phyloP scores from a whole-genome alignment of 441 rosid species.

The Theobroma grandiflorum region DNA sequence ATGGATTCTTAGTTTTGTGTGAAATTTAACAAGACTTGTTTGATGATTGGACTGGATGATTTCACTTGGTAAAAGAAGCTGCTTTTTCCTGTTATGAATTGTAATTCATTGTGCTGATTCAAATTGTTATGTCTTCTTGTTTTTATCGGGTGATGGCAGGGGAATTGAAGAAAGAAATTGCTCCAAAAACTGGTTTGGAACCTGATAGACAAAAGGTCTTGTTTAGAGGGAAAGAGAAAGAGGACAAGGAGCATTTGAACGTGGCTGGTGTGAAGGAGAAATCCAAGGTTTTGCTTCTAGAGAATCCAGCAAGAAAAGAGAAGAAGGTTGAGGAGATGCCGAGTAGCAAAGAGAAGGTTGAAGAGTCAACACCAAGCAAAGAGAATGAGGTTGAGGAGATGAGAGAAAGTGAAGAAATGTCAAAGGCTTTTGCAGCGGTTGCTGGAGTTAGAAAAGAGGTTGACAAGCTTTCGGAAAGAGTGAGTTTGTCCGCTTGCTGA shows the following conservation, averaged over 20 bases:
- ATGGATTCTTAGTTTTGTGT: not conserved
- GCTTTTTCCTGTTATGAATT: not conserved
- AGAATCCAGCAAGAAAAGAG: constrained; percentile 40
- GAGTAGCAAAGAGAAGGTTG: constrained; percentile 35
- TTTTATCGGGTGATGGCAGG: constrained; percentile 43
- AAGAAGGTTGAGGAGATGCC: constrained; percentile 41
- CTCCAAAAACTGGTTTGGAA: constrained; percentile 51
- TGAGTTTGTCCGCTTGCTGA: constrained; percentile 31
- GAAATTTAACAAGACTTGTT: not conserved
- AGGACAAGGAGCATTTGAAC: constrained; percentile 59
- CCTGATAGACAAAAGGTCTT: constrained; percentile 53
- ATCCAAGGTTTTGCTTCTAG: constrained; percentile 65
- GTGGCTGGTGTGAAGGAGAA: constrained; percentile 68
- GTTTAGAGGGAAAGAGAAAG: constrained; percentile 78
- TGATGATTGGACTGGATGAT: not conserved
- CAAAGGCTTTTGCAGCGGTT: constrained; percentile 61
- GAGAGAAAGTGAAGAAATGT: constrained; percentile 51
- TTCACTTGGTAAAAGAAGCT: not conserved
- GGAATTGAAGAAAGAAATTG: constrained; percentile 62
- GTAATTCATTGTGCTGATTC: not conserved
- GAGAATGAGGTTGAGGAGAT: constrained; percentile 27
- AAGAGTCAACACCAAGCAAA: constrained; percentile 19
- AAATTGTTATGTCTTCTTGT: constrained; percentile 11
- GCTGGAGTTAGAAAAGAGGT: constrained; percentile 58
- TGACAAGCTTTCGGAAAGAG: constrained; percentile 80